Conservation (phyloP, 2,329 filamentous ascomycete species). For the Sphaceloma murrayae region DNA sequence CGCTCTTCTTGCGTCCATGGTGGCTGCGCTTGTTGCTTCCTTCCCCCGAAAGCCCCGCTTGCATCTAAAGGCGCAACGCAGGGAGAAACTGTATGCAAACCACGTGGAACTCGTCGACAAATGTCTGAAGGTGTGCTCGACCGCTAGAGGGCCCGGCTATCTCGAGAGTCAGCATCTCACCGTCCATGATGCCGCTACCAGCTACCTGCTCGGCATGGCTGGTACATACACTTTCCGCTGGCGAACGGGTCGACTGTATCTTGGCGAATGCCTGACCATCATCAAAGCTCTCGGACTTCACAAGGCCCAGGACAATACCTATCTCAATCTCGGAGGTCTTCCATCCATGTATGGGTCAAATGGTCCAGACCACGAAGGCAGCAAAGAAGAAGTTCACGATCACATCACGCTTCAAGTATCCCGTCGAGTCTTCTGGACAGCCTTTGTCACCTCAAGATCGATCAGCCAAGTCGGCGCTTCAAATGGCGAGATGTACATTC, state of each 20-base stretch:
- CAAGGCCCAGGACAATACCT: constrained; percentile 42
- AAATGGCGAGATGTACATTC: constrained; percentile 62
- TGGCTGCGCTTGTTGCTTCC: constrained; percentile 62
- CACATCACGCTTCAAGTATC: constrained; percentile 46
- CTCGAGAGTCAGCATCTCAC: constrained; percentile 46
- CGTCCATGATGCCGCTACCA: constrained; percentile 58
- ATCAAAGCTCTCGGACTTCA: constrained; percentile 58
- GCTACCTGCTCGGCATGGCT: constrained; percentile 62
- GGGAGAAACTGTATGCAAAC: constrained; percentile 56
- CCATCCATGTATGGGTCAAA: constrained; percentile 30
- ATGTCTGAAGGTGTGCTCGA: constrained; percentile 59
- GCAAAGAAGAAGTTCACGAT: constrained; percentile 32
- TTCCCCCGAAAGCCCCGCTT: constrained; percentile 63
- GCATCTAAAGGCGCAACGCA: constrained; percentile 58
- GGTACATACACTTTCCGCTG: constrained; percentile 59
- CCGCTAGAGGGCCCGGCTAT: constrained; percentile 53
- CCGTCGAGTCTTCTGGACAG: constrained; percentile 66
- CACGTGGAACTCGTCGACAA: constrained; percentile 60
- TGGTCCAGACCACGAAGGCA: constrained; percentile 30
- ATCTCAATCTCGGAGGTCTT: constrained; percentile 31
- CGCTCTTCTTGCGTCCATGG: constrained; percentile 64
- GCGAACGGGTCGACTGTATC: constrained; percentile 58
- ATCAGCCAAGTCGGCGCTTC: constrained; percentile 67
- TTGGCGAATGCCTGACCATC: constrained; percentile 62
- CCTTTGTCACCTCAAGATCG: constrained; percentile 63